Evolutionary conservation across 2,329 filamentous ascomycete genomes (phyloP), one percentile per base, ranked within the genome.

Genomic region (Monosporascus sp.): DNA sequence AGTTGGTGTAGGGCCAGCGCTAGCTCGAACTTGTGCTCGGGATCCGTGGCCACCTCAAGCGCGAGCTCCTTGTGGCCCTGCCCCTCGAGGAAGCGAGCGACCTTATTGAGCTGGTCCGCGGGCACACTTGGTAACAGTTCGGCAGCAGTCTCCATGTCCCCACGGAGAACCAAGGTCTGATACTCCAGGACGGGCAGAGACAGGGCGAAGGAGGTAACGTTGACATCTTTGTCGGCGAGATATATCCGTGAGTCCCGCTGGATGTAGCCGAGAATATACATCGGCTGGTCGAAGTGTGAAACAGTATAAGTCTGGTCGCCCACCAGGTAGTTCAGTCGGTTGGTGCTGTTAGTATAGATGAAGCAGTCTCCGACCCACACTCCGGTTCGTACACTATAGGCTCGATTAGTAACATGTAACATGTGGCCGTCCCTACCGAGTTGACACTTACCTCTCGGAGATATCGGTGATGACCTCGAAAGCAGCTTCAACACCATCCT

Each of bases 311-410:
- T 96, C 75, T 97, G 92, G 73, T 97, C 94, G 60, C 94, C 94
- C 16, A 99, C 93, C 22, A 99, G 84, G 76, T 97, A 97, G 78
- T 97, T 97, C 56, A 99, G 80, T 57, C 94, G 89, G 79, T 97
- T 97, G 9, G 92, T 96, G 71, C 83, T 89, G 79, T 96, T 97
- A 52, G 94, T 97, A 81, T 97, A 99, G 70, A 97, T 92, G 80
- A 99, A 96, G 77, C 93, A 96, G 76, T 99, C 94, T 58, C 94
- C 94, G 53, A 99, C 90, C 94, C 94, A 99, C 76, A 96, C 90
- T 63, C 93, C 94, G 20, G 93, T 97, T 60, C 90, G 88, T 50
- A 97, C 91, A 59, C 87, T 90, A 57, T 52, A 46, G 36, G 55
- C 53, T 63, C 65, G 63, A 65, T 64, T 70, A 65, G 61, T 50